These are phyloP conservation scores for Heliosperma pusillum DNA, from an alignment of 148 eudicot genomes.

Conservation along the genomic window DNA sequence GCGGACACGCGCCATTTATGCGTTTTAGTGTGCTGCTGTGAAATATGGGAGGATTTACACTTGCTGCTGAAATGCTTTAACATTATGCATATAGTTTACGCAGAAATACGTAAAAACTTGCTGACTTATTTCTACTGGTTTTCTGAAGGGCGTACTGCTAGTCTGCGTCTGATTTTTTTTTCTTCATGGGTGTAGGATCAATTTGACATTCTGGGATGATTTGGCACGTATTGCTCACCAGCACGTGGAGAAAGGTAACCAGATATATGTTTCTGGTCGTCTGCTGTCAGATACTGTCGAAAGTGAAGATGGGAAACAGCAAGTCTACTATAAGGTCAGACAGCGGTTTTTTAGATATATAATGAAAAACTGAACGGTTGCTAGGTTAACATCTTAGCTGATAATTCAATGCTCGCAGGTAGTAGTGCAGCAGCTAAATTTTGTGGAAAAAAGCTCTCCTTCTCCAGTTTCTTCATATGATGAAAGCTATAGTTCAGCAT, in stretches of 20 bases:
- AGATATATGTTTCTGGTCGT: conserved; percentile 83
- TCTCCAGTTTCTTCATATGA: conserved; percentile 49
- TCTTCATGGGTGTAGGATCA: conserved; percentile 49
- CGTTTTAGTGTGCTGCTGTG: background rate
- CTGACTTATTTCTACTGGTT: background rate
- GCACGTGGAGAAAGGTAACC: conserved; percentile 81
- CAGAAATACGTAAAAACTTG: background rate
- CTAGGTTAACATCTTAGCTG: background rate
- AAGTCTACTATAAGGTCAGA: conserved; percentile 68
- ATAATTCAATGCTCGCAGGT: conserved; percentile 3
- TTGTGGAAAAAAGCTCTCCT: conserved; percentile 57
- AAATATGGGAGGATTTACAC: background rate
- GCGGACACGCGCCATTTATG: background rate
- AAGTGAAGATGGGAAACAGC: conserved; percentile 78
- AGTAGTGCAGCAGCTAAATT: conserved; percentile 70
- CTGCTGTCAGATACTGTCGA: conserved; percentile 65
- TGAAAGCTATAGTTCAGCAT: conserved; percentile 48
- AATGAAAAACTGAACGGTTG: background rate
- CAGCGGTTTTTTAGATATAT: background rate
- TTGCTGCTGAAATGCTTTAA: background rate
- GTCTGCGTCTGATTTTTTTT: conserved; percentile 2
- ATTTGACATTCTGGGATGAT: conserved; percentile 87
- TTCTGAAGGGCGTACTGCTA: background rate
- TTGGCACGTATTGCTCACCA: conserved; percentile 77
- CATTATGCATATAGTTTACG: background rate